These are phyloP conservation scores for Pythium grandisporangium DNA, from an alignment of 352 stramenopile genomes.

Conservation along the genomic window DNA sequence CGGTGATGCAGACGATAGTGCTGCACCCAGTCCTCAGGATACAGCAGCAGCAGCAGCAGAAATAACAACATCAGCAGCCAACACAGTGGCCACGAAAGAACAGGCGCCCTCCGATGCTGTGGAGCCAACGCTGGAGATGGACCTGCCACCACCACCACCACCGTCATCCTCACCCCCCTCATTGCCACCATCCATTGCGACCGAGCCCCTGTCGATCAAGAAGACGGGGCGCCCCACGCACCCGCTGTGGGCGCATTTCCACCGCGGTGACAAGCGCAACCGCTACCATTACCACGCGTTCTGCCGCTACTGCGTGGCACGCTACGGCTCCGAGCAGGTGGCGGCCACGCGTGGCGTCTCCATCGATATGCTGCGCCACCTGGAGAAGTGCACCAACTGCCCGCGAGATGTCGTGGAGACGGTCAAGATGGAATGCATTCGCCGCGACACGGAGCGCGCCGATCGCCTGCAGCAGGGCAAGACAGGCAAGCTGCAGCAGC, in stretches of 20 bases:
- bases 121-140: too few species aligned
- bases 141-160: too few species aligned
- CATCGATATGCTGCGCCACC: slow-evolving; percentile 70
- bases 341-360: slow-evolving; percentile 68
- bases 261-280: slow-evolving; percentile 80
- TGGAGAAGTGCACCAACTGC: slow-evolving; percentile 65
- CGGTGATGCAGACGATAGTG: too few species aligned
- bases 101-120: too few species aligned
- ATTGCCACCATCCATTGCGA: neutral
- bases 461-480: slow-evolving; percentile 28
- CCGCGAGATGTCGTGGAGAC: slow-evolving; percentile 50
- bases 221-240: slow-evolving; percentile 64
- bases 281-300: slow-evolving; percentile 82
- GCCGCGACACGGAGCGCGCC: slow-evolving; percentile 28
- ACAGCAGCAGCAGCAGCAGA: too few species aligned
- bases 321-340: slow-evolving; percentile 40
- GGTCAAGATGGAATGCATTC: slow-evolving; percentile 47
- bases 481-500: slow-evolving; percentile 7
- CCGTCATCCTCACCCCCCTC: neutral
- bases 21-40: too few species aligned
- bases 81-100: too few species aligned
- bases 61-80: too few species aligned
- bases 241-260: slow-evolving; percentile 74
- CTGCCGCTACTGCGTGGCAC: slow-evolving; percentile 69
- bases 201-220: slow-evolving; percentile 14